Evolutionary conservation across 2,329 filamentous ascomycete genomes (phyloP).

Genomic region (Amauroascus niger): DNA sequence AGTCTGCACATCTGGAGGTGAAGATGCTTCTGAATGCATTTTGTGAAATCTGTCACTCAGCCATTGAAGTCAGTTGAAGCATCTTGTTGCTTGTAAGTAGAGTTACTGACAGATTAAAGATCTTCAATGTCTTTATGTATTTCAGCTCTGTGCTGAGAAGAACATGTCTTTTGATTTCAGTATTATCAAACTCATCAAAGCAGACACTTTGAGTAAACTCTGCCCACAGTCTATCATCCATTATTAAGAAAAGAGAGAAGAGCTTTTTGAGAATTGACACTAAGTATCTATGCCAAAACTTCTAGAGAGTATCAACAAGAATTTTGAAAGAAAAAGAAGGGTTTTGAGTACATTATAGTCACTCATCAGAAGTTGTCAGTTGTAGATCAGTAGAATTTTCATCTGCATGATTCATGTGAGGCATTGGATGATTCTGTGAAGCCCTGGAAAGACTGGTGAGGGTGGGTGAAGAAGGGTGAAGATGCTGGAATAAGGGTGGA

Average conservation of each 20-base stretch:
- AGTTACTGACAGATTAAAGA: slow-evolving; percentile 2
- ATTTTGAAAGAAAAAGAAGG: slow-evolving; percentile 6
- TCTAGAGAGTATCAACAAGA: background rate
- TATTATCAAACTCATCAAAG: slow-evolving; percentile 2
- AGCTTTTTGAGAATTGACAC: slow-evolving; percentile 1
- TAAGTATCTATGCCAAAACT: slow-evolving; percentile 3
- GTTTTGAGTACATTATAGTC: slow-evolving; percentile 1
- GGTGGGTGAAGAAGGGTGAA: background rate
- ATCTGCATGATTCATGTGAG: slow-evolving; percentile 1
- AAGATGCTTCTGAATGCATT: background rate
- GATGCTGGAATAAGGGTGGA: no score
- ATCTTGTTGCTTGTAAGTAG: background rate
- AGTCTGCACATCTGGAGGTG: slow-evolving; percentile 7
- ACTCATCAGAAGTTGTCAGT: background rate
- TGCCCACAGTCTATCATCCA: slow-evolving; percentile 1
- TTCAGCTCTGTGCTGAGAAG: slow-evolving; percentile 1
- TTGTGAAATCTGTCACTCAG: background rate
- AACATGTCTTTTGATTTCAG: background rate
- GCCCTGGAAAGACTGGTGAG: slow-evolving; percentile 2
- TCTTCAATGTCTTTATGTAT: slow-evolving; percentile 1
- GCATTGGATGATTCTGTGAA: background rate
- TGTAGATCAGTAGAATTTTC: background rate
- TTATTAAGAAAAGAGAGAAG: background rate
- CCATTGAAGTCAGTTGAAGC: slow-evolving; percentile 3
- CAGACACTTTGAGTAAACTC: slow-evolving; percentile 1